Base-by-base conservation (phyloP, 495 filamentous ascomycete species). In the Halenospora varia region DNA sequence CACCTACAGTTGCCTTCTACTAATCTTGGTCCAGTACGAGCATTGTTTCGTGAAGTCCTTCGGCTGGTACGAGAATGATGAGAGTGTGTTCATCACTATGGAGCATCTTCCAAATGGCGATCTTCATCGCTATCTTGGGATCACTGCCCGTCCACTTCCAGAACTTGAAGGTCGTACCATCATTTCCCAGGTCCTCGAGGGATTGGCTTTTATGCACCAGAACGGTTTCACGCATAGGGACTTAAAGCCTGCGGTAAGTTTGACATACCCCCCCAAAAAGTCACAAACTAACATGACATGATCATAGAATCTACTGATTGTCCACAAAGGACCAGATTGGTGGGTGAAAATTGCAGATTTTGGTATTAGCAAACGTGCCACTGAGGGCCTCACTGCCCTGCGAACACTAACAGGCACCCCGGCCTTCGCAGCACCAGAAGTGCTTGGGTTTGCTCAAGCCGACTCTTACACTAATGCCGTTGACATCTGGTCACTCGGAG, bases 291-390 rank as follows among this genome's bases (percentile, higher is more conserved):
- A 35, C 49, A 44, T 47, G 22, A 15, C 23, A 19, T 29, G 18
- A 39, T 18, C 29, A 42, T 26, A 75, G 70, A 73, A 74, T 41
- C 68, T 71, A 11, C 68, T 73, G 15, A 68, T 73, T 1, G 53
- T 67, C 10, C 53, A 58, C 0, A 55, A 35, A 13, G 52, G 58
- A 10, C 70, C 69, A 9, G 22, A 46, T 22, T 79, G 75, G 63
- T 72, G 70, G 62, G 73, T 80, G 6, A 80, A 81, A 60, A 76
- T 81, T 44, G 73, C 73, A 10, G 79, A 81, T 64, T 80, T 82
- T 52, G 79, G 79, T 0, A 73, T 81, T 47, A 68, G 62, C 45
- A 79, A 77, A 55, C 66, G 70, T 2, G 53, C 48, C 4, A 51
- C 68, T 0, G 65, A 68, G 42, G 62, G 71, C 23, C 51, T 45